phyloP scores from a whole-genome alignment of 2,329 filamentous ascomycete genomes.

The Alternaria gansuensis region DNA sequence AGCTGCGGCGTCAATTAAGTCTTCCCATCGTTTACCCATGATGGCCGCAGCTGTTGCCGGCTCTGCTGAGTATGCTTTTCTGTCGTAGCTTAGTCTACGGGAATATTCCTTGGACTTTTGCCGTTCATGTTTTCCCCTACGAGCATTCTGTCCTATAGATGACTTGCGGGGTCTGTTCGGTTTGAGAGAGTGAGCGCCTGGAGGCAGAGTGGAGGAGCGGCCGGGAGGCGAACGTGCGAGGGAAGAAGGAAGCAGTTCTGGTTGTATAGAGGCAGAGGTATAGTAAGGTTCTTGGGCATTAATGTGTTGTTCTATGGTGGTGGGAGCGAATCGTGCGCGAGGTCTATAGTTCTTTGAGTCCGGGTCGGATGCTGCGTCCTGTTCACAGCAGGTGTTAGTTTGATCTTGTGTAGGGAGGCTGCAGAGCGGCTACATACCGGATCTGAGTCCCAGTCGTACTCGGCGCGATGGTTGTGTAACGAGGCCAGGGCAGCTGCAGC shows the following conservation, averaged over 20 bases:
- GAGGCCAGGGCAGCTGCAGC: conserved; percentile 89
- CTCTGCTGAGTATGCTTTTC: conserved; percentile 87
- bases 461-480: conserved; percentile 80
- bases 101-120: conserved; percentile 78
- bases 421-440: conserved; percentile 40
- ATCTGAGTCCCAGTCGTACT: conserved; percentile 60
- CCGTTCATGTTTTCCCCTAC: conserved; percentile 81
- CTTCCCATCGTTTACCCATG: conserved; percentile 92
- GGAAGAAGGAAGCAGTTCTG: conserved; percentile 84
- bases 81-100: conserved; percentile 75
- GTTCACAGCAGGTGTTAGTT: conserved; percentile 36
- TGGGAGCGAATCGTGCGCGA: conserved; percentile 53
- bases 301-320: conserved; percentile 73
- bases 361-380: conserved; percentile 52
- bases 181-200: conserved; percentile 77
- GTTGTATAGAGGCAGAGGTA: conserved; percentile 66
- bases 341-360: conserved; percentile 52
- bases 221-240: conserved; percentile 82
- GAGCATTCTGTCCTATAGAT: conserved; percentile 81
- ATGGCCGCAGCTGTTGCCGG: conserved; percentile 75
- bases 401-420: conserved; percentile 17
- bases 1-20: conserved; percentile 92
- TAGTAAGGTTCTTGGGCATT: conserved; percentile 59
- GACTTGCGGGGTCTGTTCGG: conserved; percentile 80
- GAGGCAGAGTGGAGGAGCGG: conserved; percentile 86